phyloP scores from a whole-genome alignment of 495 filamentous ascomycete species.

The Hypoxylon cercidicola region DNA sequence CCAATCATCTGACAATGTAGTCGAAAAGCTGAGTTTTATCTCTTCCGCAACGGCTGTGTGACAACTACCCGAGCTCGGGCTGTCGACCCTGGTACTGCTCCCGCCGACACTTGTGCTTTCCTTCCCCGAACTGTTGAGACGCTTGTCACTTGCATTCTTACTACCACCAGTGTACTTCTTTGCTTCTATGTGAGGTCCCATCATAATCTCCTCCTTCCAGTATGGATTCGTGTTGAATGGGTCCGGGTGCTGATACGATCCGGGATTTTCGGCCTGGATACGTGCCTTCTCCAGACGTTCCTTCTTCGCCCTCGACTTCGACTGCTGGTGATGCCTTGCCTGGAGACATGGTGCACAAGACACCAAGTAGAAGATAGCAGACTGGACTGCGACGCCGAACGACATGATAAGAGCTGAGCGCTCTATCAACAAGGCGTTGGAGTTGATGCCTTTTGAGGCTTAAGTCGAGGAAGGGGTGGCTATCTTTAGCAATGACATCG shows the following conservation, averaged over 20 bases:
- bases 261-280: conserved; percentile 72
- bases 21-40: conserved; percentile 47
- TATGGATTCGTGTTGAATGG: conserved; percentile 86
- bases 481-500: conserved; percentile 28
- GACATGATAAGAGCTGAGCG: conserved; percentile 56
- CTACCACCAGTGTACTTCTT: conserved; percentile 66
- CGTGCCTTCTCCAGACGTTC: conserved; percentile 67
- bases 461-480: conserved; percentile 14
- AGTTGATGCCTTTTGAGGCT: conserved; percentile 24
- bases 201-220: conserved; percentile 83
- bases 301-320: conserved; percentile 70
- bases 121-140: conserved; percentile 59
- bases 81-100: conserved; percentile 41
- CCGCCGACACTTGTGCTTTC: conserved; percentile 51
- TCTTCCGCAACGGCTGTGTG: conserved; percentile 30
- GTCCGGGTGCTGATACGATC: conserved; percentile 79
- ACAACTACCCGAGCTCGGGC: conserved; percentile 35
- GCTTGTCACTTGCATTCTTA: conserved; percentile 61
- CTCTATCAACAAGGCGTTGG: background rate
- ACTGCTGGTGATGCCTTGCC: conserved; percentile 68
- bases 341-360: conserved; percentile 84
- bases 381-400: conserved; percentile 69
- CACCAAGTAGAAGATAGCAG: conserved; percentile 85
- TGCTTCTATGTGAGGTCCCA: conserved; percentile 76
- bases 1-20: conserved; percentile 64